Conservation (phyloP, 179 eudicot genomes). For the Beta macrorhiza region DNA sequence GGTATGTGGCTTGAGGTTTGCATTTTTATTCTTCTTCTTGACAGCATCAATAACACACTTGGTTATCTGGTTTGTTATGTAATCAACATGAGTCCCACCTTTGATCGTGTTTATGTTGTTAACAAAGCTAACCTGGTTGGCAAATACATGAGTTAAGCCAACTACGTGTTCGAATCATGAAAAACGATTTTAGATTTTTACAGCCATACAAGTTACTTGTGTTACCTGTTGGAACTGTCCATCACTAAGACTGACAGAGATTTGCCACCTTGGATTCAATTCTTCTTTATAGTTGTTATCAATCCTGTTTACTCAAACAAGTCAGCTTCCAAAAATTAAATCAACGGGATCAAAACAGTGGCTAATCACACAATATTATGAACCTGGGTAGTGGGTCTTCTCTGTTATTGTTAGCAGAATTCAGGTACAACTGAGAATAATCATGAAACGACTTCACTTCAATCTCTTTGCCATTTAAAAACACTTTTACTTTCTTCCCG, state of each 20-base stretch:
- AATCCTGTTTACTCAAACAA: conserved; percentile 34
- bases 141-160: neutral
- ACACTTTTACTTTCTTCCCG: conserved; percentile 72
- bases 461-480: conserved; percentile 54
- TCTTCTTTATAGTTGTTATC: conserved; percentile 44
- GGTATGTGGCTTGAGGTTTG: conserved; percentile 57
- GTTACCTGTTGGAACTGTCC: conserved; percentile 91
- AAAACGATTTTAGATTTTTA: neutral
- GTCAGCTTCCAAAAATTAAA: neutral
- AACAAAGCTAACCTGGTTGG: conserved; percentile 83
- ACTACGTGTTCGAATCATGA: neutral
- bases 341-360: neutral
- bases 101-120: conserved; percentile 79
- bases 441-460: conserved; percentile 76
- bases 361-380: neutral
- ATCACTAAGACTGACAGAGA: conserved; percentile 68
- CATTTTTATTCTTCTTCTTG: conserved; percentile 72
- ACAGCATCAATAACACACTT: conserved; percentile 46
- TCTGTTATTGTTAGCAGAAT: conserved; percentile 38
- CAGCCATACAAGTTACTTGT: neutral
- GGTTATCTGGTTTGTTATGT: conserved; percentile 67
- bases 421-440: conserved; percentile 65
- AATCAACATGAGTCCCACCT: conserved; percentile 97
- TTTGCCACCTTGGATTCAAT: conserved; percentile 72
- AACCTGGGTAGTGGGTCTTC: conserved; percentile 53